Base-by-base conservation (phyloP, 768 basidiomycete species). In the Tulasnella sp. region DNA sequence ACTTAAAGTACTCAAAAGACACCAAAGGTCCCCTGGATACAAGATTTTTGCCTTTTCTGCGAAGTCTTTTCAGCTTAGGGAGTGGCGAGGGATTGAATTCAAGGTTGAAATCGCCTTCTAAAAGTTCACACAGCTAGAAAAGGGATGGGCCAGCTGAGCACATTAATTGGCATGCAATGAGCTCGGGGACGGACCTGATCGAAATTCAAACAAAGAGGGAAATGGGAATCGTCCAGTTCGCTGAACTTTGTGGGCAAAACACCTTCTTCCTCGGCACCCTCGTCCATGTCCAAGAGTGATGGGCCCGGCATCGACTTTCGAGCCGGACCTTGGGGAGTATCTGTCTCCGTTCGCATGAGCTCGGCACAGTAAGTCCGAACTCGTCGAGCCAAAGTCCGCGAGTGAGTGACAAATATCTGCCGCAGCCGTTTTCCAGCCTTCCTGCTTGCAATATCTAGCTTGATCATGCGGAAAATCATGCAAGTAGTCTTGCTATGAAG, bases 401-500 rank as follows among this genome's bases (percentile, higher is more conserved):
- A 93, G 81, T 91, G 90, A 0, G 92, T 93, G 2, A 93, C 88
- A 79, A 93, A 93, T 13, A 93, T 82, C 81, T 93, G 92, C 16
- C 91, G 87, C 4, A 90, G 89, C n/a, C n/a, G 81, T 87, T 89
- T 10, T 37, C n/a, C n/a, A 71, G 0, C 84, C 81, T 44, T 44
- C 11, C 3, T 82, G 79, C 23, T 82, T 37, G 84, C 82, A 32
- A 85, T 78, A 48, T 87, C 83, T 83, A 87, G 90, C 2, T 88
- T 85, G 1, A 92, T 85, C 87, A 93, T 92, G 82, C 91, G 92
- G 85, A 90, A 91, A 0, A 93, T 84, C 87, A 93, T 92, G n/a
- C 51, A 51, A 0, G 91, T 90, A 0, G 92, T 93, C 0, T 91
- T 93, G 86, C 92, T 92, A 0, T 44, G 11, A 44, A 44, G 44